Conservation (phyloP, 2,329 filamentous ascomycete genomes). For the Bipolaris zeicola region DNA sequence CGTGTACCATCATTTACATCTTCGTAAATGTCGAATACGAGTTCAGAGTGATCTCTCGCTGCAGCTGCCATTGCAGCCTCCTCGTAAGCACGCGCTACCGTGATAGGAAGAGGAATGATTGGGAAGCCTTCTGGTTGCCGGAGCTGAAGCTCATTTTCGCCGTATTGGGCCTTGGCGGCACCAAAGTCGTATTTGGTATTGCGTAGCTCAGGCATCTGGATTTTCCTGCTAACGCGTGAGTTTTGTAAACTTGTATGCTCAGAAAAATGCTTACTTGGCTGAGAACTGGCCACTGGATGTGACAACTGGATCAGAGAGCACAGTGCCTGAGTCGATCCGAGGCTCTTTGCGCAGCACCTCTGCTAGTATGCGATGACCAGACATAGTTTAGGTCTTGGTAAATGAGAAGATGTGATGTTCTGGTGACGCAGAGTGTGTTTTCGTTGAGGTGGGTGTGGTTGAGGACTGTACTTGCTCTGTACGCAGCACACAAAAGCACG, state of each 20-base stretch:
- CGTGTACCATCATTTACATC: not conserved
- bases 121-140: constrained; percentile 13
- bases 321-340: constrained; percentile 9
- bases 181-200: constrained; percentile 2
- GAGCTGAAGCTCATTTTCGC: constrained; percentile 3
- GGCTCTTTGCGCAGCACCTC: not conserved
- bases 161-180: constrained; percentile 1
- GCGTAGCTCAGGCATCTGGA: not conserved
- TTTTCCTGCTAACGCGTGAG: constrained; percentile 3
- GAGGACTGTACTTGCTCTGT: not conserved
- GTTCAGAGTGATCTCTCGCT: not conserved
- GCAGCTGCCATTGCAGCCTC: constrained; percentile 3
- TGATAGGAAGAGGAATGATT: constrained; percentile 6
- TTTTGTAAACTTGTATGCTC: not conserved
- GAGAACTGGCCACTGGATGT: not conserved
- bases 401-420: not conserved
- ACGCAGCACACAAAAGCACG: not conserved
- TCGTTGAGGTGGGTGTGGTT: not conserved
- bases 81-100: constrained; percentile 4
- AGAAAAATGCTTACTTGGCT: not conserved
- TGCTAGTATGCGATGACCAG: not conserved
- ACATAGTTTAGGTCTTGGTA: not conserved
- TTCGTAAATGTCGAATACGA: constrained; percentile 6
- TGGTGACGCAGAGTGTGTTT: not conserved
- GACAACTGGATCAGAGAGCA: constrained; percentile 5